Percentiles rank a stretch among this genome's conserved stretches.
phyloP scores from a whole-genome alignment of 768 basidiomycete genomes.

The Fomitopsis pulvina region DNA sequence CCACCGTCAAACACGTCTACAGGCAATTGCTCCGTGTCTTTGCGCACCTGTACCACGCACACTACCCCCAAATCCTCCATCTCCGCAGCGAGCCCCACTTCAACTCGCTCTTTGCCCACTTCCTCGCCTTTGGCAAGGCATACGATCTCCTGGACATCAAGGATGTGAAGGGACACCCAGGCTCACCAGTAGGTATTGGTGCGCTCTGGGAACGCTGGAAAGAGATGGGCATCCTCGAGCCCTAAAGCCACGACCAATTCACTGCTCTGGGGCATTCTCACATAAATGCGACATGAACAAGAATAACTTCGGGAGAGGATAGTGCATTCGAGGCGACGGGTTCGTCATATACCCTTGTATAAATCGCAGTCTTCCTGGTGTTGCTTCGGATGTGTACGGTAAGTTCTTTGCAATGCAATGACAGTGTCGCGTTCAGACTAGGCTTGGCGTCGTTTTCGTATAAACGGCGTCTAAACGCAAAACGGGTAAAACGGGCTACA shows the following conservation, averaged over 20 bases:
- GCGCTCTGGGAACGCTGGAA: slow-evolving; percentile 86
- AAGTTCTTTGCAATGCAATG: neutral
- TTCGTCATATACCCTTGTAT: slow-evolving; percentile 16
- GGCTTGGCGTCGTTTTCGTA: neutral
- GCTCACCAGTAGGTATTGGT: slow-evolving; percentile 62
- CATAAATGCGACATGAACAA: neutral
- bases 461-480: neutral
- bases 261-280: neutral
- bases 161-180: slow-evolving; percentile 72
- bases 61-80: slow-evolving; percentile 87
- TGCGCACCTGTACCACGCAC: slow-evolving; percentile 94
- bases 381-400: neutral
- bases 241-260: slow-evolving; percentile 12
- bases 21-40: slow-evolving; percentile 95
- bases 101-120: slow-evolving; percentile 97
- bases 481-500: too few relatives aligned
- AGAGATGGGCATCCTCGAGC: slow-evolving; percentile 72
- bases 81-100: slow-evolving; percentile 92
- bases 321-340: slow-evolving; percentile 12
- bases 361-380: neutral
- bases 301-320: neutral
- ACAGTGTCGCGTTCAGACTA: neutral
- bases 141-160: slow-evolving; percentile 87
- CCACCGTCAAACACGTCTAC: slow-evolving; percentile 89
- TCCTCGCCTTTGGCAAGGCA: slow-evolving; percentile 90